Evolutionary conservation across 177 flowering plant genomes (phyloP), one percentile per base, ranked within the genome.

Genomic region (Vitis hybrid): DNA sequence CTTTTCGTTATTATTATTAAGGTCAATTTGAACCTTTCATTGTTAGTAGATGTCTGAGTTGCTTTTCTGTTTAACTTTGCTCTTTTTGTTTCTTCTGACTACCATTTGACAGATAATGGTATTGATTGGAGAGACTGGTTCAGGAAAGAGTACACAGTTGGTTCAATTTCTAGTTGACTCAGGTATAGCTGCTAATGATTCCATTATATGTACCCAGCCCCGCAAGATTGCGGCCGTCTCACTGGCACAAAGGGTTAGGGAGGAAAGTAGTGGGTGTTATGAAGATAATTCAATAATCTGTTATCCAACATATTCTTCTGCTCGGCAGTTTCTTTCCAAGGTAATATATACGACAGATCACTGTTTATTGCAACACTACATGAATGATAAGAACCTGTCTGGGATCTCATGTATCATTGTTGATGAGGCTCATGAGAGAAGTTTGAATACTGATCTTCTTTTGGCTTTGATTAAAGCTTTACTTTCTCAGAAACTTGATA

Each of bases 351-450:
- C 83, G 88, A 93, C 99, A 0, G 99, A 95, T 66, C 87, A 95
- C 74, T 91, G 97, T 74, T 80, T 95, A 67, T 76, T 95, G 74
- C 99, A 88, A 77, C 93, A 89, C 75, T 93, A 82, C 82, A 85
- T 93, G 93, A 75, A 72, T 70, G 92, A 90, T 80, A 71, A 76
- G 77, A 80, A 81, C 45, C 75, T 93, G 72, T 71, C 85, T 63
- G 77, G 80, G 68, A 72, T 91, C 56, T 93, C 99, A 10, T 91
- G 87, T 79, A 84, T 95, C 66, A 81, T 95, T 66, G 74, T 92
- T 70, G 99, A 95, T 75, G 99, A 95, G 82, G 99, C 99, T 67
- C 99, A 95, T 86, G 99, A 93, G 80, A 86, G 99, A 79, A 93
- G 95, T 80, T 81, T 95, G 82, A 91, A 89, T 78, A 95, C 98